A percentile compares a stretch with the other conserved stretches of the same genome.
Evolutionary conservation across 441 rosid genomes (phyloP).

Genomic region (Gossypium davidsonii): DNA sequence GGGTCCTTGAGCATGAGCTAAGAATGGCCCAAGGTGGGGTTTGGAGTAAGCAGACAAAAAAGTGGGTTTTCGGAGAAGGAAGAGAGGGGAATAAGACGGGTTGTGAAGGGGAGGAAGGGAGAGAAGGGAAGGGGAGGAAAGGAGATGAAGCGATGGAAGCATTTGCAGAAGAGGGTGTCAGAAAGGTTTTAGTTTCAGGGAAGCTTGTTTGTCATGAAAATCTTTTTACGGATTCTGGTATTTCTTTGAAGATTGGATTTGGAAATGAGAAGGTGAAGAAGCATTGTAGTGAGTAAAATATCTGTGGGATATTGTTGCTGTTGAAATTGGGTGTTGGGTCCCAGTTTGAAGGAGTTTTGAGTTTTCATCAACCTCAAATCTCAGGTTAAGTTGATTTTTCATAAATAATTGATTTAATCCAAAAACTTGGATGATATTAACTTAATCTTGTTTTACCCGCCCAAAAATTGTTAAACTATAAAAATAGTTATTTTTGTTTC

Average conservation of each 20-base stretch:
- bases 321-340: background rate
- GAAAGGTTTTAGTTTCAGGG: background rate
- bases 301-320: background rate
- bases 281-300: background rate
- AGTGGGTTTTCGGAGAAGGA: conserved; percentile 19
- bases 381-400: no score
- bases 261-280: background rate
- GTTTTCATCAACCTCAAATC: no score
- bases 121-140: conserved; percentile 20
- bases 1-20: conserved; percentile 28
- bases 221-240: background rate
- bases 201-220: background rate
- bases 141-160: conserved; percentile 46
- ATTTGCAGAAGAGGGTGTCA: conserved; percentile 19
- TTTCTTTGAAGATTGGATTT: background rate
- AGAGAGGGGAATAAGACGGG: conserved; percentile 15
- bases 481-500: no score
- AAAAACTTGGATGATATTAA: no score
- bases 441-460: no score
- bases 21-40: conserved; percentile 20
- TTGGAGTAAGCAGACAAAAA: conserved; percentile 22
- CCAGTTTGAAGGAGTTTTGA: background rate
- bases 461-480: no score
- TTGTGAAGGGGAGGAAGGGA: conserved; percentile 14
- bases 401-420: no score